Base-by-base conservation (phyloP, 176 grass and related monocot genomes). In the Raddia guianensis region DNA sequence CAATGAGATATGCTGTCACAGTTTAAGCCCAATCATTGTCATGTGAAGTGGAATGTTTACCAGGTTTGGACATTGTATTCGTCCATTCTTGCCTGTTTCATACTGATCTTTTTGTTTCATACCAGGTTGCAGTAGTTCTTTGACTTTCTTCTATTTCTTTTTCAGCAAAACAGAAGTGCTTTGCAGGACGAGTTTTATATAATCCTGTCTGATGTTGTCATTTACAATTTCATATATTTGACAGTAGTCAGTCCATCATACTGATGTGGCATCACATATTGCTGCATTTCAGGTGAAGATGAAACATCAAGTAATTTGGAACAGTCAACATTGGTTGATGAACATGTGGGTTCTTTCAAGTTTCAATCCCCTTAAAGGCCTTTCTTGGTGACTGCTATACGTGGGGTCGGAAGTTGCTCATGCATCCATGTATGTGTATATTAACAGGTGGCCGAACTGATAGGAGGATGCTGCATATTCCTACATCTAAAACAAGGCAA, bases 401-500 rank as follows among this genome's bases (percentile, higher is more conserved):
- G 70, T 77, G 13, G 3, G 37, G 44, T n/a, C 27, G 27, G 27
- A 32, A 61, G 21, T 52, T 77, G 18, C 60, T 51, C 55, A 69
- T 45, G 33, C 54, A 60, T 65, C 54, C 61, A 33, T 83, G 62
- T 45, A 64, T 71, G 18, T 76, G 72, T 46, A 43, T 50, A 83
- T 68, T 71, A 10, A 49, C 78, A 99, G 96, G 96, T 93, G 76
- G 86, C 72, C 33, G 79, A 91, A 86, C 79, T 90, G 66, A 88
- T 99, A 42, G 75, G 78, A 73, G 90, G 75, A 43, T 91, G 79
- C 66, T 93, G 96, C 55, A 61, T 95, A 63, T 95, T 99, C 46
- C 80, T 99, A 76, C 90, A 95, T 87, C 88, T 99, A 54, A 93
- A 87, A 79, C 86, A 93, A 34, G 96, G 90, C 73, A 84, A 73